Evolutionary conservation across 768 basidiomycete genomes (phyloP).

Genomic region (Naematelia encephala): DNA sequence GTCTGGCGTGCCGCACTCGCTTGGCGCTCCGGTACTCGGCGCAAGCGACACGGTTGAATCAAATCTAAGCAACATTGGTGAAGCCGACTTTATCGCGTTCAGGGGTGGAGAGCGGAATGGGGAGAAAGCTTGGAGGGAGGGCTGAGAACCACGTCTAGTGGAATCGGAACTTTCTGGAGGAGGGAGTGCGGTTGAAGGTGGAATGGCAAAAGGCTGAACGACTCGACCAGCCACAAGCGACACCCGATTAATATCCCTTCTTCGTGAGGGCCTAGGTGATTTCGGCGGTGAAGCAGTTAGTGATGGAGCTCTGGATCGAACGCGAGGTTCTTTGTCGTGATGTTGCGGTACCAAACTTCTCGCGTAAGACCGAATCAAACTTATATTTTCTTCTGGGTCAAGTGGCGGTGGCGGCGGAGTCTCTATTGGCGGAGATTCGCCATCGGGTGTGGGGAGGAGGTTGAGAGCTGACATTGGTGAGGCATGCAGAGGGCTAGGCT

Average conservation of each 20-base stretch:
- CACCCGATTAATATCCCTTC: constrained; percentile 36
- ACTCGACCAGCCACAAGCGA: constrained; percentile 46
- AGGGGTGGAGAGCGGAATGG: constrained; percentile 39
- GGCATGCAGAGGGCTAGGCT: constrained; percentile 35
- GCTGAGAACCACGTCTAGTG: constrained; percentile 14
- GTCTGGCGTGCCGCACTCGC: constrained; percentile 43
- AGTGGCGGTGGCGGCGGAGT: constrained; percentile 2
- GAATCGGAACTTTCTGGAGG: constrained; percentile 13
- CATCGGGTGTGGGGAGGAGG: constrained; percentile 6
- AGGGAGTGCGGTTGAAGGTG: constrained; percentile 41
- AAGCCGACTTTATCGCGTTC: constrained; percentile 1
- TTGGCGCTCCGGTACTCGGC: constrained; percentile 48
- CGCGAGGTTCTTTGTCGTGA: constrained; percentile 9
- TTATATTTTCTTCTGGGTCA: constrained; percentile 20
- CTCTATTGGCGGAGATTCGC: background rate
- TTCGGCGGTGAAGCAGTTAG: constrained; percentile 17
- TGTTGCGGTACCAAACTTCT: constrained; percentile 22
- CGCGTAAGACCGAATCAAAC: constrained; percentile 37
- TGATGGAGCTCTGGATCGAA: constrained; percentile 12
- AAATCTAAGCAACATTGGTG: constrained; percentile 22
- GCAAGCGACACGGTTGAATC: constrained; percentile 46
- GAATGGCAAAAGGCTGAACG: constrained; percentile 46
- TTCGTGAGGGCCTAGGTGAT: constrained; percentile 30
- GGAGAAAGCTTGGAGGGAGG: constrained; percentile 44
- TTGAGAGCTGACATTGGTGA: constrained; percentile 17